A percentile compares a stretch with the other conserved stretches of the same genome.
These are phyloP conservation scores for Tolypocladium pustulatum DNA, from an alignment of 2,329 filamentous ascomycete genomes.

Conservation along the genomic window DNA sequence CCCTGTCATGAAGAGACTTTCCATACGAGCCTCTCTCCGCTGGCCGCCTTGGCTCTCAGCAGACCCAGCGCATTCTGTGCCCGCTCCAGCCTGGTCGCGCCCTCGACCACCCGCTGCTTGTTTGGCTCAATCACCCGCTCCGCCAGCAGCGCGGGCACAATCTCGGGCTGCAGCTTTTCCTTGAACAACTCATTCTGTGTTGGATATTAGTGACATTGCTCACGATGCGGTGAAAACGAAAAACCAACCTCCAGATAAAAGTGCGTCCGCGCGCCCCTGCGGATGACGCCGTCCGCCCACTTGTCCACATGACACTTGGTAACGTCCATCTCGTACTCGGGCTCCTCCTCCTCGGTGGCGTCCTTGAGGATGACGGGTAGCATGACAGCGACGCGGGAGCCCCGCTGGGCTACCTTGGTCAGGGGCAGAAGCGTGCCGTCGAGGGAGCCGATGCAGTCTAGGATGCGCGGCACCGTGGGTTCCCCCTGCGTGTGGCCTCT, in stretches of 20 bases:
- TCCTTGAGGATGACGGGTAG: slow-evolving; percentile 48
- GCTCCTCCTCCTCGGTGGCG: slow-evolving; percentile 32
- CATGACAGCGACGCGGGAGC: slow-evolving; percentile 45
- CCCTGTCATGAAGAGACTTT: slow-evolving; percentile 9
- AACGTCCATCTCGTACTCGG: slow-evolving; percentile 45
- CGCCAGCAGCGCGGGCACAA: slow-evolving; percentile 38
- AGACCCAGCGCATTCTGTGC: slow-evolving; percentile 25
- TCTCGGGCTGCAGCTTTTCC: slow-evolving; percentile 41
- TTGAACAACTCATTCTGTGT: slow-evolving; percentile 43
- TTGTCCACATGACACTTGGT: slow-evolving; percentile 21
- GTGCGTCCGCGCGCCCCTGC: slow-evolving; percentile 36
- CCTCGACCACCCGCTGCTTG: slow-evolving; percentile 29
- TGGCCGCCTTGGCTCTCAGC: slow-evolving; percentile 24
- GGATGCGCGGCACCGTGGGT: slow-evolving; percentile 29
- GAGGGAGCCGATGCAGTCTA: slow-evolving; percentile 46
- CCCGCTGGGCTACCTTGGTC: slow-evolving; percentile 35
- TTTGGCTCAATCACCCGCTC: slow-evolving; percentile 29
- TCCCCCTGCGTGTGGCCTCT: slow-evolving; percentile 1
- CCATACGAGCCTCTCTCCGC: slow-evolving; percentile 31
- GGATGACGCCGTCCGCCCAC: slow-evolving; percentile 43
- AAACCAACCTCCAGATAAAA: slow-evolving; percentile 15
- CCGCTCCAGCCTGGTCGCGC: slow-evolving; percentile 24
- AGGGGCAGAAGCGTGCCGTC: slow-evolving; percentile 36
- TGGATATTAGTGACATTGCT: slow-evolving; percentile 6
- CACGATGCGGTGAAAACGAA: not conserved